A percentile compares a stretch with the other conserved stretches of the same genome.
phyloP scores from a whole-genome alignment of 495 filamentous ascomycete genomes.

The Aspergillus campestris region DNA sequence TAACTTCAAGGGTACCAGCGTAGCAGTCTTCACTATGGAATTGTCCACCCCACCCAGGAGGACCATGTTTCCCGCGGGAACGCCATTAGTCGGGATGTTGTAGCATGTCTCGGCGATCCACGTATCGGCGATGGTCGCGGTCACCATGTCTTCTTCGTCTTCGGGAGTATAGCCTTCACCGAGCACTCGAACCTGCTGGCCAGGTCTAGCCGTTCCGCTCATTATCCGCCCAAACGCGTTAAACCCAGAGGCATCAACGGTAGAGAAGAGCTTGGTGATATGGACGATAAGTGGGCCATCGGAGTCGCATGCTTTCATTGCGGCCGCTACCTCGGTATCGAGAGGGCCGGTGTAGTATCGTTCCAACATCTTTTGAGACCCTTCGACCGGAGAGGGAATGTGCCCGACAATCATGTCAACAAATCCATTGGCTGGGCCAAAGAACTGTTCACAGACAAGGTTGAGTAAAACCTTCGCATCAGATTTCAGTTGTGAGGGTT shows the following conservation, averaged over 20 bases:
- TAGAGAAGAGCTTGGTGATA: slow-evolving; percentile 87
- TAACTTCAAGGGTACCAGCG: slow-evolving; percentile 72
- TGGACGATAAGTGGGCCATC: slow-evolving; percentile 88
- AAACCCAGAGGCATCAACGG: slow-evolving; percentile 78
- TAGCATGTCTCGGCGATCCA: slow-evolving; percentile 94
- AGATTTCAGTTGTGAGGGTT: slow-evolving; percentile 82
- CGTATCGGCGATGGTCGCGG: slow-evolving; percentile 78
- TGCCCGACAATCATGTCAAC: slow-evolving; percentile 94
- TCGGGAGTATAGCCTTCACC: slow-evolving; percentile 95
- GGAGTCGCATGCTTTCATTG: slow-evolving; percentile 75
- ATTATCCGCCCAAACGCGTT: slow-evolving; percentile 84
- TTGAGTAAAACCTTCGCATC: slow-evolving; percentile 85
- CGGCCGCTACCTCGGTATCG: slow-evolving; percentile 73
- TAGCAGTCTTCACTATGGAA: slow-evolving; percentile 97
- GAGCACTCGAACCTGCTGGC: slow-evolving; percentile 78
- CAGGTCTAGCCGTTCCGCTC: slow-evolving; percentile 82
- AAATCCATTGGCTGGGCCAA: slow-evolving; percentile 80
- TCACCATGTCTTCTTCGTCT: slow-evolving; percentile 95
- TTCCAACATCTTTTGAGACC: slow-evolving; percentile 65
- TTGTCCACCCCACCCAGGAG: slow-evolving; percentile 89
- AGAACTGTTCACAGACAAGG: slow-evolving; percentile 91
- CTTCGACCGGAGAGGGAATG: slow-evolving; percentile 78
- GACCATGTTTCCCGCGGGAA: slow-evolving; percentile 94
- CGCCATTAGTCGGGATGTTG: slow-evolving; percentile 80
- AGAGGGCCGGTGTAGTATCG: slow-evolving; percentile 91